Conservation (phyloP, 768 basidiomycete species). For the Podaxis sp. region DNA sequence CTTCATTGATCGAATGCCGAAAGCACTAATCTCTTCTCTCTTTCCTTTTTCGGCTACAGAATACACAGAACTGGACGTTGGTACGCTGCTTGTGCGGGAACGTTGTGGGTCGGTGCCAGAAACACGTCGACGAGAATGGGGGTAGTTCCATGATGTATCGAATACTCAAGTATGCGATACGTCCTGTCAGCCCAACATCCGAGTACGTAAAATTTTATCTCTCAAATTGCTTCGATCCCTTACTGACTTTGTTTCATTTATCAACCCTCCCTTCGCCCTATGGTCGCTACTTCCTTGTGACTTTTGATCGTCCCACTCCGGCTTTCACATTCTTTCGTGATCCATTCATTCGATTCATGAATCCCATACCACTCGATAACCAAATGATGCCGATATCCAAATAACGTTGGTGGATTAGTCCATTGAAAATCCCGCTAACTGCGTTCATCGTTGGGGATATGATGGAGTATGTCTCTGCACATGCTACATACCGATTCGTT, state of each 20-base stretch:
- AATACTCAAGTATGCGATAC: constrained; percentile 80
- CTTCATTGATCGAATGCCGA: neutral
- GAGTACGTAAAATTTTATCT: constrained; percentile 46
- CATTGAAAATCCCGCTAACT: constrained; percentile 59
- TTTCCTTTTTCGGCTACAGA: constrained; percentile 31
- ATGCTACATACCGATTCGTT: constrained; percentile 90
- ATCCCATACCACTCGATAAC: neutral
- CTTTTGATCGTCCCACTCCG: neutral
- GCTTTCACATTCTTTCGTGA: constrained; percentile 1
- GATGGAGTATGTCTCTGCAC: constrained; percentile 86
- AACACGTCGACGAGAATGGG: constrained; percentile 30
- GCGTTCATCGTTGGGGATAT: constrained; percentile 92
- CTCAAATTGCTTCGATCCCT: neutral
- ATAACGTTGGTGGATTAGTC: constrained; percentile 21
- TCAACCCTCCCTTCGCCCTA: neutral
- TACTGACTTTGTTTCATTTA: neutral
- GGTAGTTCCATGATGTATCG: constrained; percentile 48
- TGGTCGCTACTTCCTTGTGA: constrained; percentile 5
- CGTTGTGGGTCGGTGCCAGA: constrained; percentile 66
- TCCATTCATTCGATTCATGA: neutral
- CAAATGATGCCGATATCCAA: neutral
- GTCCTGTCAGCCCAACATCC: constrained; percentile 54
- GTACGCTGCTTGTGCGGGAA: constrained; percentile 84
- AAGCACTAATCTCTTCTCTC: constrained; percentile 3
- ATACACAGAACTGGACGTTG: constrained; percentile 57